Conservation (phyloP, 192 early-diverging fungal species). For the Radiomyces spectabilis region DNA sequence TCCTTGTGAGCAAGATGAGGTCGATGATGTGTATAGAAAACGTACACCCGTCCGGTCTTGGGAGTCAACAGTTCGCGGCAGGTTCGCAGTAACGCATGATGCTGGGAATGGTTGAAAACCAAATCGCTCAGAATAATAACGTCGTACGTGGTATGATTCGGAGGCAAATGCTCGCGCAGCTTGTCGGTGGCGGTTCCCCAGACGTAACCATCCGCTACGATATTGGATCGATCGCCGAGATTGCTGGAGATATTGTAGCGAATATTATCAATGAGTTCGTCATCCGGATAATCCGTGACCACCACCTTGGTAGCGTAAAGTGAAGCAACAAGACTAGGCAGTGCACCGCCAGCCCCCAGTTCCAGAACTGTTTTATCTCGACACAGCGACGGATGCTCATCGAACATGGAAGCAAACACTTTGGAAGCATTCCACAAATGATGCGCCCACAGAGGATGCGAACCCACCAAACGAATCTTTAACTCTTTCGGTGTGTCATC, state of each 20-base stretch:
- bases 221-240: slow-evolving; percentile 11
- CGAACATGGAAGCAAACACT: slow-evolving; percentile 72
- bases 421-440: slow-evolving; percentile 89
- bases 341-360: slow-evolving; percentile 76
- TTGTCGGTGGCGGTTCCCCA: slow-evolving; percentile 56
- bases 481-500: slow-evolving; percentile 24
- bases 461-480: slow-evolving; percentile 55
- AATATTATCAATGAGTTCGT: slow-evolving; percentile 71
- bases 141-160: slow-evolving; percentile 47
- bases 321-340: slow-evolving; percentile 68
- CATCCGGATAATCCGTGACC: slow-evolving; percentile 75
- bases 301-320: slow-evolving; percentile 62
- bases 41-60: slow-evolving; percentile 54
- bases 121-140: slow-evolving; percentile 79
- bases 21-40: slow-evolving; percentile 83
- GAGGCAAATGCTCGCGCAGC: slow-evolving; percentile 24
- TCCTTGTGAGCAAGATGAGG: slow-evolving; percentile 72
- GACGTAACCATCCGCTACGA: slow-evolving; percentile 47
- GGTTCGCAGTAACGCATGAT: slow-evolving; percentile 62
- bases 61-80: slow-evolving; percentile 53
- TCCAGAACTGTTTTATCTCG: slow-evolving; percentile 64
- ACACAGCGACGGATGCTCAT: slow-evolving; percentile 54
- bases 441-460: slow-evolving; percentile 82
- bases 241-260: slow-evolving; percentile 55
- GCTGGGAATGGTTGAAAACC: slow-evolving; percentile 89